Evolutionary conservation across 768 basidiomycete genomes (phyloP), one percentile per base, ranked within the genome.

Genomic region (Termitomyces sp.): DNA sequence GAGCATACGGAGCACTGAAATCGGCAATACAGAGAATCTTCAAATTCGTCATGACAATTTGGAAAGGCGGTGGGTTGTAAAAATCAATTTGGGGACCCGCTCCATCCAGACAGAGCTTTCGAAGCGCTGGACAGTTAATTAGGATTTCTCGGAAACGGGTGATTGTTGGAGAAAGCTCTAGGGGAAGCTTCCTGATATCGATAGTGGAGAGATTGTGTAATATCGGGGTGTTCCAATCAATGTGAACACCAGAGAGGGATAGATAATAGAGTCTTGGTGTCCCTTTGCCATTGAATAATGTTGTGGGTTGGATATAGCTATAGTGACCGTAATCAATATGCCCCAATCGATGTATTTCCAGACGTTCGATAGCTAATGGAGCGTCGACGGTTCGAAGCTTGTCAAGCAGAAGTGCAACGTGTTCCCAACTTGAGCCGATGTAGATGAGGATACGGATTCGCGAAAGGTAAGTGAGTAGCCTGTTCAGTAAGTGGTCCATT

Each of bases 331-430:
- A 79, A 11, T 69, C 77, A 9, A 56, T 77, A 80, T 38, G 79
- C 5, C 82, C 83, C 14, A 73, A 71, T 32, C 86, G 82, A 68
- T 87, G 86, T 27, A 91, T 68, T 68, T 89, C 87, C 60, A 90
- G 71, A 29, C 82, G 82, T 60, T 85, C 77, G n/a, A 91, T 66
- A 40, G 69, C 72, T 59, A 81, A 73, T 17, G 76, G 69, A 3
- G 73, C 69, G 11, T 68, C 41, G 2, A 73, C 71, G 4, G 63
- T 57, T 51, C 71, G 71, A 50, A 90, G 69, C 58, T 74, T 78
- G 52, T 82, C 75, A 56, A 89, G 67, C 52, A 83, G 71, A 4
- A 74, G 70, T 16, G 83, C 71, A 3, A 78, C 75, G 10, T 83
- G 75, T 34, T 81, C 77, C 82, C 83, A 83, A 52, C 76, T 71